Evolutionary conservation across 805 yeast species (phyloP).

Genomic region (Zygoascus flipseniorum): DNA sequence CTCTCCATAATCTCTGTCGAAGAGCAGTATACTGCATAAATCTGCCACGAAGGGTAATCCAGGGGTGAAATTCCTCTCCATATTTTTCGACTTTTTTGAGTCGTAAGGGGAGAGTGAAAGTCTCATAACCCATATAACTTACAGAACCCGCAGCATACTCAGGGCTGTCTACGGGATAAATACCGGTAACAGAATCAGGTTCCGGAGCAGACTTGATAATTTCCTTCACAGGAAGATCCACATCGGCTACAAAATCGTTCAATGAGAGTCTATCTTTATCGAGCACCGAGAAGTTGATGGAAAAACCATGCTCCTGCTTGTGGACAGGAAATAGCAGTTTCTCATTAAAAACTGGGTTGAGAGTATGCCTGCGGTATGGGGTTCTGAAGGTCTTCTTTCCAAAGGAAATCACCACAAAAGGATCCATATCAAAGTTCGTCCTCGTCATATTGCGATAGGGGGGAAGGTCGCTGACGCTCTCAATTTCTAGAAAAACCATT

Average conservation of each 20-base stretch:
- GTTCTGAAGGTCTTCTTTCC: conserved; percentile 85
- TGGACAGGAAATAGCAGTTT: conserved; percentile 69
- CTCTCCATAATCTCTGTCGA: conserved; percentile 62
- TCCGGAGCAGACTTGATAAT: conserved; percentile 29
- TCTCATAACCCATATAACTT: background rate
- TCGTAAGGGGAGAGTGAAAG: conserved; percentile 32
- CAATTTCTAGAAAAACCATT: conserved; percentile 66
- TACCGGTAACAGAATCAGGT: conserved; percentile 29
- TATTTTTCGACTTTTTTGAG: conserved; percentile 21
- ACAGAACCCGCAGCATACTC: conserved; percentile 8
- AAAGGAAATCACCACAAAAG: conserved; percentile 85
- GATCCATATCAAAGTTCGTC: conserved; percentile 90
- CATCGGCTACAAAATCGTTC: conserved; percentile 74
- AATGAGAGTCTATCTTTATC: conserved; percentile 80
- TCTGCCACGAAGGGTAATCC: conserved; percentile 49
- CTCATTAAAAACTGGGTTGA: conserved; percentile 78
- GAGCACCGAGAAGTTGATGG: conserved; percentile 61
- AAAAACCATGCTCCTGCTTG: conserved; percentile 54
- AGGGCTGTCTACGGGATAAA: conserved; percentile 21
- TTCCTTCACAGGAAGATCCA: conserved; percentile 47
- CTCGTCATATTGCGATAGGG: conserved; percentile 62
- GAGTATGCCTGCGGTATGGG: conserved; percentile 70
- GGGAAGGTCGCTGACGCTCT: conserved; percentile 69
- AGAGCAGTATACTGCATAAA: conserved; percentile 59
- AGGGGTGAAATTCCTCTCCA: conserved; percentile 40